Conservation (phyloP, 306 rosid genomes). For the Cicer cuneatum region DNA sequence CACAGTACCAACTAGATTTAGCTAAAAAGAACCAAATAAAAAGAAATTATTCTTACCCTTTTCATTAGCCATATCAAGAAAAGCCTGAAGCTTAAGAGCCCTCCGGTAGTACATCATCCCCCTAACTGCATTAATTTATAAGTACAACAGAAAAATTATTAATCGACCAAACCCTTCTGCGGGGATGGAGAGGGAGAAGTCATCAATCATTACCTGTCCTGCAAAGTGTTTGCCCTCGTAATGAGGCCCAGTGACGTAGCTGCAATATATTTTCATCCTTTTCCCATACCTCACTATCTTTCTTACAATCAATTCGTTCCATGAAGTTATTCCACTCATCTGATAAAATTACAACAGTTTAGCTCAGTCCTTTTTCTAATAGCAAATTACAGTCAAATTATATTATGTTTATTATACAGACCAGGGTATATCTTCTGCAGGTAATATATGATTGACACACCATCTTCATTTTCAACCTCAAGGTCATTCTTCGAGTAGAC, state of each 20-base stretch:
- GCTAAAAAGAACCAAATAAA: constrained; percentile 21
- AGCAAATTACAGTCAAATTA: constrained; percentile 34
- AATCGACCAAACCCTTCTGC: constrained; percentile 30
- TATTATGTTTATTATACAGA: constrained; percentile 48
- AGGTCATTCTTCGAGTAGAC: constrained; percentile 91
- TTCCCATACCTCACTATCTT: constrained; percentile 82
- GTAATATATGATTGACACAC: constrained; percentile 89
- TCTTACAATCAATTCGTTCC: constrained; percentile 90
- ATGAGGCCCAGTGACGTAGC: constrained; percentile 95
- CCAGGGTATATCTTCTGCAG: constrained; percentile 98
- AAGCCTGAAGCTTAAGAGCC: constrained; percentile 97
- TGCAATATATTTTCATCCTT: constrained; percentile 85
- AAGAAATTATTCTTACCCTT: constrained; percentile 59
- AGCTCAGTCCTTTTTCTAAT: constrained; percentile 32
- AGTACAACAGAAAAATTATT: constrained; percentile 40
- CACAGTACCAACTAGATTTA: constrained; percentile 24
- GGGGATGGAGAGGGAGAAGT: constrained; percentile 30
- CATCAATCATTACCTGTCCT: constrained; percentile 70
- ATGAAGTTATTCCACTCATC: constrained; percentile 99
- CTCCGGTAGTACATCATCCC: constrained; percentile 99
- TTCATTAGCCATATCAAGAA: constrained; percentile 97
- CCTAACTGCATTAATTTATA: constrained; percentile 68
- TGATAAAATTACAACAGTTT: constrained; percentile 46
- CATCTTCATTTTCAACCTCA: constrained; percentile 97
- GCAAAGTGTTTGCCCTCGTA: constrained; percentile 95